Evolutionary conservation across 495 filamentous ascomycete species (phyloP).

Genomic region (Penicilliopsis zonata): DNA sequence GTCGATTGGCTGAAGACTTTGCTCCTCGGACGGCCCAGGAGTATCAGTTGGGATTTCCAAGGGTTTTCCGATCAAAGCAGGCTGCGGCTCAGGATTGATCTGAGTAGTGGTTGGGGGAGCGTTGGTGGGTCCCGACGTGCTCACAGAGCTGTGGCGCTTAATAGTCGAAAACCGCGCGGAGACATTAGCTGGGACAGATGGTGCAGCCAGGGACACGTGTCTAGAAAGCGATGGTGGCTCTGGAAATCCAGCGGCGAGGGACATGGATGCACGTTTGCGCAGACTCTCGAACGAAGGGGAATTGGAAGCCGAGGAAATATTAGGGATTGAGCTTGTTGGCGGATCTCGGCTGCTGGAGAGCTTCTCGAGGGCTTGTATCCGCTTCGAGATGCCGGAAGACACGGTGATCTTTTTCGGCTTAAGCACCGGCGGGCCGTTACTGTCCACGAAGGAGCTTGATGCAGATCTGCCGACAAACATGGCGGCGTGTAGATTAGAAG

Average conservation of each 20-base stretch:
- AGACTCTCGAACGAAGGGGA: conserved; percentile 30
- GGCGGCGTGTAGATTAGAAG: conserved; percentile 27
- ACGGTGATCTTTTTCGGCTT: conserved; percentile 67
- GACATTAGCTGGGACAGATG: conserved; percentile 7
- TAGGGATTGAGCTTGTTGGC: conserved; percentile 10
- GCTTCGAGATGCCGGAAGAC: conserved; percentile 76
- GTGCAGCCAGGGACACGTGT: conserved; percentile 4
- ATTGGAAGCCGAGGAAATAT: conserved; percentile 12
- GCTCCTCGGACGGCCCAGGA: too few relatives aligned
- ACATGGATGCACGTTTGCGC: conserved; percentile 31
- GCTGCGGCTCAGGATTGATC: too few relatives aligned
- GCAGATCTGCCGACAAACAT: conserved; percentile 24
- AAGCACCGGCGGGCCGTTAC: conserved; percentile 21
- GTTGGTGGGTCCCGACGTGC: too few relatives aligned
- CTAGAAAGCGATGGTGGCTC: conserved; percentile 8
- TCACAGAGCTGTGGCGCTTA: conserved; percentile 18
- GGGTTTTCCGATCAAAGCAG: too few relatives aligned
- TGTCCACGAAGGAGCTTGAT: conserved; percentile 22
- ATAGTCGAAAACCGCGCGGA: conserved; percentile 20
- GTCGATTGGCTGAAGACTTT: too few relatives aligned
- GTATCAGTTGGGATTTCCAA: too few relatives aligned
- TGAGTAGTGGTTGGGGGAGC: too few relatives aligned
- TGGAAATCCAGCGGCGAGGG: conserved; percentile 12
- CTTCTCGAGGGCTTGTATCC: conserved; percentile 78
- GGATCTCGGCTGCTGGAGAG: conserved; percentile 43